phyloP scores from a whole-genome alignment of 2,329 filamentous ascomycete species.

The Xylaria hypoxylon region DNA sequence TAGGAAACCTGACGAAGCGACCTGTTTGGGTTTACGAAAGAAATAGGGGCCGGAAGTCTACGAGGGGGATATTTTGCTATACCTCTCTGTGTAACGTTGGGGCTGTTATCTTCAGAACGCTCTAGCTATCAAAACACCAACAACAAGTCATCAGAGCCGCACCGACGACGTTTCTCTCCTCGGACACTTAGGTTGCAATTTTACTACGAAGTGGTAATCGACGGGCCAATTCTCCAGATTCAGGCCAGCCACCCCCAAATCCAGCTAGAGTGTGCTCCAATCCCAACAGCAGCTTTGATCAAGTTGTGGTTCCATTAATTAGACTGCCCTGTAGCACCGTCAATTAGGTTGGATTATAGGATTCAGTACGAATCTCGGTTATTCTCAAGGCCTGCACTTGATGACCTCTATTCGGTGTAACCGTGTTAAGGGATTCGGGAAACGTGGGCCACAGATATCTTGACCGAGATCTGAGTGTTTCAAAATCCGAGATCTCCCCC shows the following conservation, averaged over 20 bases:
- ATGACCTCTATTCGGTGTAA: not conserved
- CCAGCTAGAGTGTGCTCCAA: not conserved
- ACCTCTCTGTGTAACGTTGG: not conserved
- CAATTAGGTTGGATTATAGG: not conserved
- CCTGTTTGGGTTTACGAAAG: not conserved
- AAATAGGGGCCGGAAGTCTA: not conserved
- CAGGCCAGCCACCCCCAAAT: not conserved
- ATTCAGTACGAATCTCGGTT: not conserved
- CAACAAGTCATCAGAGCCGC: not conserved
- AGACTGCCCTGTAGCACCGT: not conserved
- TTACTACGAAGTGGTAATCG: not conserved
- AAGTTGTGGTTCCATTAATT: not conserved
- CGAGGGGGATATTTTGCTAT: not conserved
- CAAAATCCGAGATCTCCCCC: constrained; percentile 14
- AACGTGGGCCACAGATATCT: constrained; percentile 15
- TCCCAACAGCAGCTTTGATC: not conserved
- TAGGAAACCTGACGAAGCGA: not conserved
- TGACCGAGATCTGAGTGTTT: constrained; percentile 30
- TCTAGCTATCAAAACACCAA: not conserved
- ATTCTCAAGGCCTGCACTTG: not conserved
- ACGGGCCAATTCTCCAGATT: not conserved
- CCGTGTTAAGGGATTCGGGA: constrained; percentile 10
- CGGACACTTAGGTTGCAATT: not conserved
- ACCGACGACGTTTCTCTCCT: not conserved
- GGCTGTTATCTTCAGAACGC: not conserved